Conservation (phyloP, 768 basidiomycete species). For the Neoboletus magnificus region DNA sequence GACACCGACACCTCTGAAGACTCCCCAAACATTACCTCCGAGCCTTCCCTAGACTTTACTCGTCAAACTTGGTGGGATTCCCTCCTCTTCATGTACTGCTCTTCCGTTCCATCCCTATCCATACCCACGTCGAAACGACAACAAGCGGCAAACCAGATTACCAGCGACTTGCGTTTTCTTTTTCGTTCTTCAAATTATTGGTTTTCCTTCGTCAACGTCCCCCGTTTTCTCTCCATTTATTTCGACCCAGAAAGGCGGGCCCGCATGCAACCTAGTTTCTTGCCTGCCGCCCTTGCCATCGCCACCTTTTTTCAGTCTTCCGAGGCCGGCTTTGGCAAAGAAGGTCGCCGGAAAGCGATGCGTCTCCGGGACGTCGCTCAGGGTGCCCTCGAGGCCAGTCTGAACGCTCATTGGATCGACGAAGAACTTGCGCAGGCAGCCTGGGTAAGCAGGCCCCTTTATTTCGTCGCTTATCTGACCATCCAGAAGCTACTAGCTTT, state of each 20-base stretch:
- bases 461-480: slow-evolving; percentile 7
- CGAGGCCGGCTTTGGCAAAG: slow-evolving; percentile 48
- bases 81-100: slow-evolving; percentile 51
- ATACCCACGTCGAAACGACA: slow-evolving; percentile 45
- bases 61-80: slow-evolving; percentile 82
- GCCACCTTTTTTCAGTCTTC: slow-evolving; percentile 71
- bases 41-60: slow-evolving; percentile 63
- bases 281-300: slow-evolving; percentile 60
- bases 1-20: slow-evolving; percentile 13
- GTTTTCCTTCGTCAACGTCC: slow-evolving; percentile 73
- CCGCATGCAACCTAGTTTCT: slow-evolving; percentile 63
- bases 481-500: slow-evolving; percentile 56
- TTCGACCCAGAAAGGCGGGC: slow-evolving; percentile 52
- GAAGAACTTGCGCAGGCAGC: slow-evolving; percentile 72
- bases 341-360: slow-evolving; percentile 55
- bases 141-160: slow-evolving; percentile 42
- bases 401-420: slow-evolving; percentile 69
- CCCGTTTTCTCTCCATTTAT: slow-evolving; percentile 60
- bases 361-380: slow-evolving; percentile 66
- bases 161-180: slow-evolving; percentile 58
- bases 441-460: slow-evolving; percentile 49
- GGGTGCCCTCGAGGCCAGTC: slow-evolving; percentile 64
- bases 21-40: slow-evolving; percentile 35
- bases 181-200: slow-evolving; percentile 66
- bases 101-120: slow-evolving; percentile 33